These are phyloP conservation scores for Podospora comata DNA, from an alignment of 495 filamentous ascomycete genomes.

Conservation along the genomic window DNA sequence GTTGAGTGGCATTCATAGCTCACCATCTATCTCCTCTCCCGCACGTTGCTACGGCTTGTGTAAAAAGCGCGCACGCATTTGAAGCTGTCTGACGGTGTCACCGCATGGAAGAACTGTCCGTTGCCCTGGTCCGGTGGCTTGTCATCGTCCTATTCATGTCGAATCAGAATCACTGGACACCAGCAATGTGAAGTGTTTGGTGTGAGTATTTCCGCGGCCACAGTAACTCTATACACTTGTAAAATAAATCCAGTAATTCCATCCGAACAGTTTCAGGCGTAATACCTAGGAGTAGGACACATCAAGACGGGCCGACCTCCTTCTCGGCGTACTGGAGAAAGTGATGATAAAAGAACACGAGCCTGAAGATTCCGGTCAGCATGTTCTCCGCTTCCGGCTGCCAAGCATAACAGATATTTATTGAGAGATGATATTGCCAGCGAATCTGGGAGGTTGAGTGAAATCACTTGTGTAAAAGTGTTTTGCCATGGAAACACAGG, in stretches of 20 bases:
- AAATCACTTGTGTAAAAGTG: slow-evolving; percentile 29
- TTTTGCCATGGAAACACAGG: slow-evolving; percentile 19
- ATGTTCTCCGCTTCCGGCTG: slow-evolving; percentile 20
- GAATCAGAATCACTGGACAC: neutral
- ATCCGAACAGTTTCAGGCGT: too few relatives aligned
- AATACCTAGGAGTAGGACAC: neutral
- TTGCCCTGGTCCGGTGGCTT: neutral
- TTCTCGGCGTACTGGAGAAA: neutral
- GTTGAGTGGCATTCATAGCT: neutral
- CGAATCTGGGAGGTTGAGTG: neutral
- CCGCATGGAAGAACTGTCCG: neutral
- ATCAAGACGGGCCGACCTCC: neutral
- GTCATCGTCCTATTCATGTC: neutral
- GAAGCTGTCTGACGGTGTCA: slow-evolving; percentile 1
- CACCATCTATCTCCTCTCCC: neutral
- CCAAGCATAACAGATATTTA: neutral
- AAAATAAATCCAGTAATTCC: neutral
- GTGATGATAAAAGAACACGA: neutral
- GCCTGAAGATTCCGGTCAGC: neutral
- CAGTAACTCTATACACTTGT: neutral
- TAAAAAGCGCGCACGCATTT: slow-evolving; percentile 2
- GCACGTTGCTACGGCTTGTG: neutral
- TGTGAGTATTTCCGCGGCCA: neutral
- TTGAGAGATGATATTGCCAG: neutral
- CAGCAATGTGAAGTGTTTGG: neutral